A percentile compares a stretch with the other conserved stretches of the same genome.
These are phyloP conservation scores for Alternaria triticimaculans DNA, from an alignment of 2,329 filamentous ascomycete genomes.

Conservation along the genomic window DNA sequence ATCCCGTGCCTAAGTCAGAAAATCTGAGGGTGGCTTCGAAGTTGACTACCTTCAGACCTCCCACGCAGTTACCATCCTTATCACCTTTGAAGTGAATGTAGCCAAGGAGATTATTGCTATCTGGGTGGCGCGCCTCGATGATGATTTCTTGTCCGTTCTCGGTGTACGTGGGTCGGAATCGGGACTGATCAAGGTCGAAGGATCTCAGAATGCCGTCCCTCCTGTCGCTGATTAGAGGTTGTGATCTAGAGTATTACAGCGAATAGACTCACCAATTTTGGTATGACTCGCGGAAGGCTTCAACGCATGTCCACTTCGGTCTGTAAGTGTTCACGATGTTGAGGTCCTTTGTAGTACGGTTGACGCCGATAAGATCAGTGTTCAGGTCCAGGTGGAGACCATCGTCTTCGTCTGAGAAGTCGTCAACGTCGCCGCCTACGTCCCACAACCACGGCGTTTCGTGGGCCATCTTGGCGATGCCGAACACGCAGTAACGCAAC, in stretches of 20 bases:
- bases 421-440: no score
- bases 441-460: no score
- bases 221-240: not conserved
- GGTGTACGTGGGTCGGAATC: conserved; percentile 1
- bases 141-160: conserved; percentile 1
- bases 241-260: not conserved
- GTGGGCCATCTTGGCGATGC: no score
- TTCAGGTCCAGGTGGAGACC: not conserved
- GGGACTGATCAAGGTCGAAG: conserved; percentile 6
- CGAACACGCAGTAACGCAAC: no score
- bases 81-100: conserved; percentile 8
- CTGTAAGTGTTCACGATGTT: not conserved
- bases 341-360: not conserved
- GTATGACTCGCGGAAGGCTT: not conserved
- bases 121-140: not conserved
- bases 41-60: not conserved
- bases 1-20: not conserved
- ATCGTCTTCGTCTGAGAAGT: not conserved
- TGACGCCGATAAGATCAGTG: not conserved
- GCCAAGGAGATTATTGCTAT: conserved; percentile 6
- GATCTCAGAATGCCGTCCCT: conserved; percentile 17
- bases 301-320: not conserved
- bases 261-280: not conserved
- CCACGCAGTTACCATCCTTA: not conserved
- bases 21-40: not conserved